Base-by-base conservation (phyloP, 2,329 filamentous ascomycete species). In the Fusarium liriodendri region DNA sequence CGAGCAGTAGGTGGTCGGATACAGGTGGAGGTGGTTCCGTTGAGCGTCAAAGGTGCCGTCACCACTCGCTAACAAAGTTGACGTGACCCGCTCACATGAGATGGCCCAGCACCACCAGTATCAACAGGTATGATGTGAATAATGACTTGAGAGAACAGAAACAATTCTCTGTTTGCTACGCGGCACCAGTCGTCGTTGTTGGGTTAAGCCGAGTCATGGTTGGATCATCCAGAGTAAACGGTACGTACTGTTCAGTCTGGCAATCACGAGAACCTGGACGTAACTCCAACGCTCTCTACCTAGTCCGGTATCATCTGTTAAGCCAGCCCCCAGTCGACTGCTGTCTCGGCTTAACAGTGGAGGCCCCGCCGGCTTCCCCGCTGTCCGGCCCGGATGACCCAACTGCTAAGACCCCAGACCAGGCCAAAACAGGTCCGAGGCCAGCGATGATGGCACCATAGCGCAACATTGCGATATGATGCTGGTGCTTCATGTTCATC, bases 1-100 rank as follows among this genome's bases (percentile, higher is more conserved):
- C 64, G 74, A 52, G 47, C 47, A 52, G 10, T 13, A n/a, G 66
- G 66, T 62, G 62, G 66, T 58, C 70, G 74, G 76, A 69, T 74
- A 71, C 63, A 69, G 67, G 77, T 75, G 76, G 77, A 79, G 77
- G 77, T 69, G 67, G 66, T 60, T 73, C 70, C 71, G 67, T 60
- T 59, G 27, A 52, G 47, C 27, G 47, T 32, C 47, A 52, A 65
- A 70, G 59, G 77, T 77, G 73, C 76, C 76, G 76, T 78, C 75
- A 79, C 76, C 72, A 77, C 69, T 75, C 58, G 50, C 61, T 68
- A 62, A 70, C 57, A 38, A 47, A 62, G 32, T 54, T 29, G 22
- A 65, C 32, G 55, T 52, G 69, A 69, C 69, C 69, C 69, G 66
- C 66, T 63, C 61, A 63, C 61, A 57, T 55, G 61, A 55, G 57